Evolutionary conservation across 179 eudicot genomes (phyloP).

Genomic region (Nepenthes alata): DNA sequence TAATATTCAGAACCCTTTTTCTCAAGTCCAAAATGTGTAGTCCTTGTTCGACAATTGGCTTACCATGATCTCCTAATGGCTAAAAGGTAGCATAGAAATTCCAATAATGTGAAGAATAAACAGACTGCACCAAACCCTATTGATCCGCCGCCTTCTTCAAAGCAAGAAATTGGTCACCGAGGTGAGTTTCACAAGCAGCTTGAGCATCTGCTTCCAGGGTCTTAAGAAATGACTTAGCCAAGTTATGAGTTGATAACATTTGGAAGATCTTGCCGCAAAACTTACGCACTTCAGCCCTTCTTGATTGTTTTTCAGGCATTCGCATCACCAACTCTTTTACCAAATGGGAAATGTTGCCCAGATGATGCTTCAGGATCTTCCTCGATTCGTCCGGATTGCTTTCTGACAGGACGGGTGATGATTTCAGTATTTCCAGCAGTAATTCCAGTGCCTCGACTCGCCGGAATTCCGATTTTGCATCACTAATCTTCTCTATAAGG

Average conservation of each 20-base stretch:
- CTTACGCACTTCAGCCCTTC: conserved; percentile 65
- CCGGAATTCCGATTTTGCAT: conserved; percentile 51
- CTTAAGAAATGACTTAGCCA: conserved; percentile 43
- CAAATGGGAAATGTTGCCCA: conserved; percentile 35
- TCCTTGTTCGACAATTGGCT: no score
- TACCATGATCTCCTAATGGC: no score
- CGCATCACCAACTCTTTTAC: conserved; percentile 41
- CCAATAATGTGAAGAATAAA: no score
- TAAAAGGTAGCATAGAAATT: no score
- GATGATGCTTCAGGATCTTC: conserved; percentile 32
- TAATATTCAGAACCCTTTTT: no score
- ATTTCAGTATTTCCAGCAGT: conserved; percentile 38
- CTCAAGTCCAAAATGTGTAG: no score
- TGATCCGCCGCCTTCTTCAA: conserved; percentile 27
- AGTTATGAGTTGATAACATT: conserved; percentile 25
- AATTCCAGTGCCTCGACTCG: conserved; percentile 73
- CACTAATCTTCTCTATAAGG: conserved; percentile 50
- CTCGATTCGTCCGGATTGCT: conserved; percentile 19
- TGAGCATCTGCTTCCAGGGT: conserved; percentile 48
- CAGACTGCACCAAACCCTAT: no score
- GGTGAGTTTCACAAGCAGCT: conserved; percentile 57
- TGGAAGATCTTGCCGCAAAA: conserved; percentile 46
- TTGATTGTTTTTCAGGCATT: conserved; percentile 75
- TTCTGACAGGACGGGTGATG: conserved; percentile 20
- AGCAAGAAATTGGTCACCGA: conserved; percentile 57